These are phyloP conservation scores for Sporobolomyces phaffii DNA, from an alignment of 768 basidiomycete genomes.

Conservation along the genomic window DNA sequence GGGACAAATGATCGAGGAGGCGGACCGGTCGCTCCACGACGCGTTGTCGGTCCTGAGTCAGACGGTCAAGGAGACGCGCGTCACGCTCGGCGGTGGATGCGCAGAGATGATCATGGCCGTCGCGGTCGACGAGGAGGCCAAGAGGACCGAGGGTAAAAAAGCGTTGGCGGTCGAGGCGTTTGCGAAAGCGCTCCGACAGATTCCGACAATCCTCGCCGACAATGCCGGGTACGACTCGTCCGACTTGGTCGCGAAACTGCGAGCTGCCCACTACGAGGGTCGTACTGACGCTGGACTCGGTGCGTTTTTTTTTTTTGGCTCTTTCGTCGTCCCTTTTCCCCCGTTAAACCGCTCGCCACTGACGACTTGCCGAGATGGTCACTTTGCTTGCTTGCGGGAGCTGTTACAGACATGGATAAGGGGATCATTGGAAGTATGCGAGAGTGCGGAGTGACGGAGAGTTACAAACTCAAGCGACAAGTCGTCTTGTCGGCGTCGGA, in stretches of 20 bases:
- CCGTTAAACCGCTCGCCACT: no score
- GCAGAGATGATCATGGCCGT: conserved; percentile 97
- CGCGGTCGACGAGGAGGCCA: conserved; percentile 80
- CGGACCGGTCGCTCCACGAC: conserved; percentile 93
- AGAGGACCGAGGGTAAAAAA: conserved; percentile 84
- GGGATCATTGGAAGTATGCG: conserved; percentile 83
- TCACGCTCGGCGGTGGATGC: conserved; percentile 92
- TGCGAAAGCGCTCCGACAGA: conserved; percentile 74
- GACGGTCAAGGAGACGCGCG: conserved; percentile 92
- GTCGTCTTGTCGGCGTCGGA: conserved; percentile 91
- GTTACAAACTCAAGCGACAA: conserved; percentile 93
- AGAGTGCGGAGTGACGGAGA: conserved; percentile 83
- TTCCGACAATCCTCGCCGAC: conserved; percentile 92
- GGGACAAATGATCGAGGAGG: conserved; percentile 98
- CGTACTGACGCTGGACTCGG: conserved; percentile 77
- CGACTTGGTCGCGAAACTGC: conserved; percentile 78
- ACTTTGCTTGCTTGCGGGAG: no score
- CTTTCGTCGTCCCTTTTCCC: no score
- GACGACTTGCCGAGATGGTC: no score
- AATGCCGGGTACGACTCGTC: conserved; percentile 98
- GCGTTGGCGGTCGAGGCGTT: conserved; percentile 93
- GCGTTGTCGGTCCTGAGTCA: conserved; percentile 95
- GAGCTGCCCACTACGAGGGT: conserved; percentile 92
- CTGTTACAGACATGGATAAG: conserved; percentile 69
- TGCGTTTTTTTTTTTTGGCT: conserved; percentile 47